Evolutionary conservation across 345 rosid genomes (phyloP).

Genomic region (Citrus cavaleriei): DNA sequence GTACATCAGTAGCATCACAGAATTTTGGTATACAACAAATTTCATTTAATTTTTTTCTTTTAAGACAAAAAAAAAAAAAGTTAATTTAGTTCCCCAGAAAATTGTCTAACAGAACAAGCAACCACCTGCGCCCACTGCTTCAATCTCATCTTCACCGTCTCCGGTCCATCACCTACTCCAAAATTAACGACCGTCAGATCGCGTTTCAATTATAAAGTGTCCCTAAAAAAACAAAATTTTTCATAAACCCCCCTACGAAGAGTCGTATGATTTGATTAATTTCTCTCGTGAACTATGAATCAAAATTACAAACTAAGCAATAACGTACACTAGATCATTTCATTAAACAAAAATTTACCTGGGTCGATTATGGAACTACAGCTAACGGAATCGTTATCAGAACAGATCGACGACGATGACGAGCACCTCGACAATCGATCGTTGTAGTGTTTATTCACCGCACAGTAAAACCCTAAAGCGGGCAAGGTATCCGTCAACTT

Average conservation of each 20-base stretch:
- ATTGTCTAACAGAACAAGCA: constrained; percentile 71
- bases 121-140: constrained; percentile 91
- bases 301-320: too few species aligned
- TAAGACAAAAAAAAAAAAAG: not conserved
- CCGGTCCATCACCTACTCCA: constrained; percentile 63
- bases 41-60: too few species aligned
- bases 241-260: too few species aligned
- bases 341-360: constrained; percentile 26
- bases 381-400: constrained; percentile 41
- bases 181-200: not conserved
- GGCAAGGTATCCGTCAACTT: constrained; percentile 64
- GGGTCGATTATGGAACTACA: constrained; percentile 48
- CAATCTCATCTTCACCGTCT: constrained; percentile 62
- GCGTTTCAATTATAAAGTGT: too few species aligned
- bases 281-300: too few species aligned
- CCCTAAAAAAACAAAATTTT: too few species aligned
- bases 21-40: not conserved
- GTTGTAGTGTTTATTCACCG: constrained; percentile 60
- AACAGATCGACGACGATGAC: constrained; percentile 50
- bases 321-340: too few species aligned
- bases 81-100: constrained; percentile 41
- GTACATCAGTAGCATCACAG: not conserved
- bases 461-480: constrained; percentile 70
- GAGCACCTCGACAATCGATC: constrained; percentile 52
- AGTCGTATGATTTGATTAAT: too few species aligned